Conservation (phyloP, 1,139 yeast species). For the Sugiyamaella pinicola region DNA sequence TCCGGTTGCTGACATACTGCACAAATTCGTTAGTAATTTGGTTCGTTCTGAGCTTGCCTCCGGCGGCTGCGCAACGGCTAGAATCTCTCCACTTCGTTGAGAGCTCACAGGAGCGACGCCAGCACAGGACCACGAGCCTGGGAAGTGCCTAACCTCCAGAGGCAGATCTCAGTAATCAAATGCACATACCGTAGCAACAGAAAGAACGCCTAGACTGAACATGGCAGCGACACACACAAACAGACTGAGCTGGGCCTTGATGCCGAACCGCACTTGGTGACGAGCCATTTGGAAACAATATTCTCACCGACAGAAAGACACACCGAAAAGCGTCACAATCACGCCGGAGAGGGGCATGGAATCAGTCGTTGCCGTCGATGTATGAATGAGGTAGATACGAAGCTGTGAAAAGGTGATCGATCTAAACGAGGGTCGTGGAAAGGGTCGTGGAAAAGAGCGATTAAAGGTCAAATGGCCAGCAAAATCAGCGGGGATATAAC, state of each 20-base stretch:
- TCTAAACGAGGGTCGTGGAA: neutral
- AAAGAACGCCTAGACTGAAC: slow-evolving; percentile 67
- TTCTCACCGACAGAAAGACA: neutral
- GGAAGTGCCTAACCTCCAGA: too few relatives aligned
- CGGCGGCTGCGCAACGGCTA: too few relatives aligned
- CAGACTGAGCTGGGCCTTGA: slow-evolving; percentile 65
- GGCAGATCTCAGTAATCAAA: neutral
- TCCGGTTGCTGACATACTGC: slow-evolving; percentile 56
- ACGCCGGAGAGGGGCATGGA: slow-evolving; percentile 3
- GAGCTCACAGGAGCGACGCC: too few relatives aligned
- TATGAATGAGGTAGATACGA: neutral
- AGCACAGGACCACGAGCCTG: too few relatives aligned
- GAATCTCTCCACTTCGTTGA: too few relatives aligned
- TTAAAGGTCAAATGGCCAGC: too few relatives aligned
- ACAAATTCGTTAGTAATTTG: neutral
- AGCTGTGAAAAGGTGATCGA: too few relatives aligned
- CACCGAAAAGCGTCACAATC: neutral
- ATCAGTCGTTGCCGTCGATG: neutral
- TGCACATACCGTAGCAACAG: slow-evolving; percentile 60
- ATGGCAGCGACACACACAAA: slow-evolving; percentile 73
- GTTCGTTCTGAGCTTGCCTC: too few relatives aligned
- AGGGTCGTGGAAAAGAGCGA: neutral
- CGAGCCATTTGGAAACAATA: slow-evolving; percentile 6
- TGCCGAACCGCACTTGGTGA: slow-evolving; percentile 34
- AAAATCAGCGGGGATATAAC: too few relatives aligned